These are phyloP conservation scores for Aphanomyces invadans DNA, from an alignment of 352 stramenopile species.

Conservation along the genomic window DNA sequence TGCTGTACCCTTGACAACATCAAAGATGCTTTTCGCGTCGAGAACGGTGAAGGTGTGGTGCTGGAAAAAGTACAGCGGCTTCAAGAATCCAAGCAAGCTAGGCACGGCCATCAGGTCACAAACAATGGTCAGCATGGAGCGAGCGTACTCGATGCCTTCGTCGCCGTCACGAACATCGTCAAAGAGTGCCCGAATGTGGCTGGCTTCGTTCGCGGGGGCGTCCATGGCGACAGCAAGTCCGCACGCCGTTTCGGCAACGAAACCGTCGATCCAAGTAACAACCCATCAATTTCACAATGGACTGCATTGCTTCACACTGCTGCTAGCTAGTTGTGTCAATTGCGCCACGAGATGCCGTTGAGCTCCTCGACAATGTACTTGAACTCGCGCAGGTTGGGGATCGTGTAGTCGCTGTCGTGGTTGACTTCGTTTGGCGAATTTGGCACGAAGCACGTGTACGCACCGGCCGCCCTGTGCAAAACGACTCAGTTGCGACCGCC, in stretches of 20 bases:
- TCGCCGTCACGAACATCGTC: conserved; percentile 13
- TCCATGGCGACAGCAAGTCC: too few species aligned
- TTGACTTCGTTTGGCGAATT: background rate
- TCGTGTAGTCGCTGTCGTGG: conserved; percentile 22
- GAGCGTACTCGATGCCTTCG: conserved; percentile 20
- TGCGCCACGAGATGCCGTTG: conserved; percentile 22
- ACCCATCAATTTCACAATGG: background rate
- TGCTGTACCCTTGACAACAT: conserved; percentile 38
- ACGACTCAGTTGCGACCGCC: background rate
- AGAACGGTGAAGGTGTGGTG: conserved; percentile 53
- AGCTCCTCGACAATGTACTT: conserved; percentile 25
- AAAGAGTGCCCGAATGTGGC: conserved; percentile 2
- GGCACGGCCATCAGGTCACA: background rate
- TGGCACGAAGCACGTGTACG: conserved; percentile 19
- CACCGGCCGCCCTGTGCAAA: conserved; percentile 5
- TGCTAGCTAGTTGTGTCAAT: too few species aligned
- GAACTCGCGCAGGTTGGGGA: conserved; percentile 24
- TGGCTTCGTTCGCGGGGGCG: conserved; percentile 15
- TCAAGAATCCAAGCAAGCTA: conserved; percentile 15
- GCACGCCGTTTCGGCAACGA: background rate
- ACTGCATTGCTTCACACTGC: background rate
- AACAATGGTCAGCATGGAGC: too few species aligned
- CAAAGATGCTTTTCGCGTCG: conserved; percentile 54
- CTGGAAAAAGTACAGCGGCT: conserved; percentile 58
- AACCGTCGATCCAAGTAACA: background rate